These are phyloP conservation scores for Nyssa sinensis DNA, from an alignment of 148 eudicot species.

Conservation along the genomic window DNA sequence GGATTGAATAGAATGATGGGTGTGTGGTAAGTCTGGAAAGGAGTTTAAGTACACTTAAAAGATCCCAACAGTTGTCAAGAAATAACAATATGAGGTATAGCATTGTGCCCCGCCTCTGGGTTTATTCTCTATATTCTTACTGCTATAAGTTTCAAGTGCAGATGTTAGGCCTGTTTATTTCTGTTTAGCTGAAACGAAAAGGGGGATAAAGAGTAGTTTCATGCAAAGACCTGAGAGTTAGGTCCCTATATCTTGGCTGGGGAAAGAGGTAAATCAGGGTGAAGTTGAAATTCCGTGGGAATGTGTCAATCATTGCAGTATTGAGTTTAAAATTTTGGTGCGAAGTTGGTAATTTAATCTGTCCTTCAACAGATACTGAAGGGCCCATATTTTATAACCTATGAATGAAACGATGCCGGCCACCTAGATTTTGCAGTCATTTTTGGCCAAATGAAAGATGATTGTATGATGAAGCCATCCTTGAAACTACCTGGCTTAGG, in stretches of 20 bases:
- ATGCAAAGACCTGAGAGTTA: neutral
- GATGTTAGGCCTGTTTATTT: neutral
- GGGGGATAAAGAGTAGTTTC: neutral
- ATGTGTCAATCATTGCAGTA: neutral
- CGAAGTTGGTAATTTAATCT: neutral
- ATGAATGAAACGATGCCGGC: neutral
- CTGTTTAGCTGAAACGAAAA: neutral
- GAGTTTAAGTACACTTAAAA: neutral
- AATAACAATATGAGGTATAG: neutral
- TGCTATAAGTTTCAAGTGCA: neutral
- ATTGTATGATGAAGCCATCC: conserved; percentile 1
- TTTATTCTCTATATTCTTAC: neutral
- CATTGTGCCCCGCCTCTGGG: neutral
- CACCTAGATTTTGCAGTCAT: no score
- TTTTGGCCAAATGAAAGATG: no score
- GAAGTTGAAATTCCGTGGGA: neutral
- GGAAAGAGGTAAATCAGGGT: neutral
- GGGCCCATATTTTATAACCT: neutral
- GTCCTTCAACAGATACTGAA: neutral
- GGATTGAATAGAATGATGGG: neutral
- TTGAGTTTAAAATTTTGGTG: neutral
- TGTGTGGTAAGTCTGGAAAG: neutral
- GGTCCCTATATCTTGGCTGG: neutral
- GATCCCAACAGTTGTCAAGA: neutral
- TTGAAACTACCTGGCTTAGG: neutral